phyloP scores from a whole-genome alignment of 352 stramenopile genomes.

The Peronospora destructor region DNA sequence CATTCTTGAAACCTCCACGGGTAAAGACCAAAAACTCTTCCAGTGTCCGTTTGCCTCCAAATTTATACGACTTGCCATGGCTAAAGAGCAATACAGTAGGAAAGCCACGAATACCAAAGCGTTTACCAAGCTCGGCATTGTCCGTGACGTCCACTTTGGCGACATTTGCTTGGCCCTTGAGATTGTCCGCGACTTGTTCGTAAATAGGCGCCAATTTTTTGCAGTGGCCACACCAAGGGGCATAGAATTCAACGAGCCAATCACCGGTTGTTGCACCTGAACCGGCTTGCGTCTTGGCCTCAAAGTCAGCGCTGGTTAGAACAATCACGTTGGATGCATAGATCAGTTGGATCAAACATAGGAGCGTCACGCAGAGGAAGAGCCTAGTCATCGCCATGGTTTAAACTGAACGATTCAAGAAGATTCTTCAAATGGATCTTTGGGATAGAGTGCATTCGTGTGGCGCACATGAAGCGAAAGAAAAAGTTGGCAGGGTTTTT shows the following conservation, averaged over 20 bases:
- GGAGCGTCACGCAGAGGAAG: too few species aligned
- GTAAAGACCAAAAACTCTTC: conserved; percentile 59
- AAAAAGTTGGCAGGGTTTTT: too few species aligned
- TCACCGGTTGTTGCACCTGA: conserved; percentile 89
- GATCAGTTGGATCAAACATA: conserved; percentile 15
- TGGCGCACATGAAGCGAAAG: background rate
- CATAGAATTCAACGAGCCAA: conserved; percentile 86
- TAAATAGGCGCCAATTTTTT: conserved; percentile 74
- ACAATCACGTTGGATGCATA: conserved; percentile 50
- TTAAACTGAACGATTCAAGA: too few species aligned
- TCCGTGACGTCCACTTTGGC: conserved; percentile 85
- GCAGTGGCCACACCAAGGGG: conserved; percentile 80
- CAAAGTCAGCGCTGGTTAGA: conserved; percentile 70
- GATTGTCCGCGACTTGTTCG: conserved; percentile 74
- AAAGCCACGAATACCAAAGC: conserved; percentile 79
- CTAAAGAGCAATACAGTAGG: conserved; percentile 74
- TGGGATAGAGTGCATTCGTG: background rate
- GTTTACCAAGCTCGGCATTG: conserved; percentile 66
- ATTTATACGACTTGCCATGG: conserved; percentile 78
- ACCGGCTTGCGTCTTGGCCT: conserved; percentile 85
- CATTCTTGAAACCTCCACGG: conserved; percentile 50
- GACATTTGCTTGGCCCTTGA: conserved; percentile 85
- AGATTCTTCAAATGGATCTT: background rate
- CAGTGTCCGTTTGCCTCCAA: conserved; percentile 44
- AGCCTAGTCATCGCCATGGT: conserved; percentile 1